phyloP scores from a whole-genome alignment of 345 rosid species.

The Salix dunnii region DNA sequence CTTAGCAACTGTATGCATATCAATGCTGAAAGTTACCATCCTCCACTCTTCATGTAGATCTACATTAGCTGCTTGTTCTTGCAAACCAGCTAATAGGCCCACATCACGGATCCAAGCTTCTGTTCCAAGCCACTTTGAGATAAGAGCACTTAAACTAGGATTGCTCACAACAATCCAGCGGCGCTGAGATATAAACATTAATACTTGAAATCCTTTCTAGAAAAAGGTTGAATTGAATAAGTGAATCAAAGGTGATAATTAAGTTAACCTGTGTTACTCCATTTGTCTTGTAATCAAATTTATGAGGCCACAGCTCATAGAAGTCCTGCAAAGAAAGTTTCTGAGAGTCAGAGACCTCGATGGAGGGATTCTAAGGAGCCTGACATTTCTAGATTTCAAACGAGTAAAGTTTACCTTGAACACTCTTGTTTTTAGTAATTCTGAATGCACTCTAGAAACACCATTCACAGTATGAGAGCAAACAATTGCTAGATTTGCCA shows the following conservation, averaged over 20 bases:
- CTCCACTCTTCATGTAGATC: conserved; percentile 42
- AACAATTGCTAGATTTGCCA: conserved; percentile 47
- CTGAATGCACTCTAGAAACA: conserved; percentile 40
- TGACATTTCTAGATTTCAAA: not conserved
- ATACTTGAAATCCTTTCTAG: conserved; percentile 13
- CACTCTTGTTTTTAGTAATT: conserved; percentile 34
- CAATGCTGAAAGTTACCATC: conserved; percentile 25
- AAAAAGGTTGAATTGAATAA: not conserved
- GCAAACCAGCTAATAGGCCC: conserved; percentile 44
- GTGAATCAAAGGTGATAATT: not conserved
- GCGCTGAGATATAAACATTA: conserved; percentile 36
- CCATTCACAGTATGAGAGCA: conserved; percentile 45
- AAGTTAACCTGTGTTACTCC: conserved; percentile 44
- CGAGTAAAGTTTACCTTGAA: conserved; percentile 32
- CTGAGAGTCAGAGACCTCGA: not conserved
- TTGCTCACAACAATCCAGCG: conserved; percentile 56
- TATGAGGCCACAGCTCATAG: conserved; percentile 49
- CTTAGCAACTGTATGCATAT: conserved; percentile 3
- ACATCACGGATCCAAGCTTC: conserved; percentile 49
- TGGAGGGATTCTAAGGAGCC: not conserved
- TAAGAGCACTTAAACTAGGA: conserved; percentile 44
- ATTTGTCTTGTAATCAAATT: conserved; percentile 46
- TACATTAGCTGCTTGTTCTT: conserved; percentile 32
- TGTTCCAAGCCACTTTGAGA: conserved; percentile 53
- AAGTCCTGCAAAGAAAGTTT: conserved; percentile 36